These are phyloP conservation scores for Pythium plurisporium DNA, from an alignment of 352 stramenopile species.

Conservation along the genomic window DNA sequence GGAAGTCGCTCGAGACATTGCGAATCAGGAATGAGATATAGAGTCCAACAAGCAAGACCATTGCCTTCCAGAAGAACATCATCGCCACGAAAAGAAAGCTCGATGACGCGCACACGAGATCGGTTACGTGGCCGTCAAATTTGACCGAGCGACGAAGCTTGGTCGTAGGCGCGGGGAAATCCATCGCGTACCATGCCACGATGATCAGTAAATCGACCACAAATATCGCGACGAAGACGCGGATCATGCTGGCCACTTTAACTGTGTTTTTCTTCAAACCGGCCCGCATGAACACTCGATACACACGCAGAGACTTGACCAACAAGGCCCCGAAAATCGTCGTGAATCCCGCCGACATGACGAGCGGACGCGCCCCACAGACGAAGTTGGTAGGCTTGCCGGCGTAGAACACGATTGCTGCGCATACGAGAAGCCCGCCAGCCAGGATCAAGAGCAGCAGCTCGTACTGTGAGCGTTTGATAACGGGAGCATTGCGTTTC, in stretches of 20 bases:
- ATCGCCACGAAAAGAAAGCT: slow-evolving; percentile 26
- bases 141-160: neutral
- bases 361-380: slow-evolving; percentile 28
- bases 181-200: slow-evolving; percentile 16
- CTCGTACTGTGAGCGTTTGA: slow-evolving; percentile 70
- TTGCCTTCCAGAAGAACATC: slow-evolving; percentile 32
- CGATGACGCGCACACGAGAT: slow-evolving; percentile 19
- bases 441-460: slow-evolving; percentile 50
- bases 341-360: slow-evolving; percentile 24
- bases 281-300: slow-evolving; percentile 26
- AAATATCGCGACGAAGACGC: slow-evolving; percentile 4
- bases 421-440: slow-evolving; percentile 47
- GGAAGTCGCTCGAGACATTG: slow-evolving; percentile 38
- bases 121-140: slow-evolving; percentile 10
- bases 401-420: slow-evolving; percentile 32
- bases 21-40: slow-evolving; percentile 21
- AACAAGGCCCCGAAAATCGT: slow-evolving; percentile 25
- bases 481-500: slow-evolving; percentile 30
- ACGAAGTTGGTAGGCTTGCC: slow-evolving; percentile 31
- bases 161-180: slow-evolving; percentile 31
- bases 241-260: slow-evolving; percentile 22
- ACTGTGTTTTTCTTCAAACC: slow-evolving; percentile 22
- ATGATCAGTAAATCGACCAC: slow-evolving; percentile 31
- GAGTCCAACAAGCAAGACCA: slow-evolving; percentile 24
- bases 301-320: slow-evolving; percentile 35